Conservation (phyloP, 352 stramenopile species). For the Phytophthora crassamura region DNA sequence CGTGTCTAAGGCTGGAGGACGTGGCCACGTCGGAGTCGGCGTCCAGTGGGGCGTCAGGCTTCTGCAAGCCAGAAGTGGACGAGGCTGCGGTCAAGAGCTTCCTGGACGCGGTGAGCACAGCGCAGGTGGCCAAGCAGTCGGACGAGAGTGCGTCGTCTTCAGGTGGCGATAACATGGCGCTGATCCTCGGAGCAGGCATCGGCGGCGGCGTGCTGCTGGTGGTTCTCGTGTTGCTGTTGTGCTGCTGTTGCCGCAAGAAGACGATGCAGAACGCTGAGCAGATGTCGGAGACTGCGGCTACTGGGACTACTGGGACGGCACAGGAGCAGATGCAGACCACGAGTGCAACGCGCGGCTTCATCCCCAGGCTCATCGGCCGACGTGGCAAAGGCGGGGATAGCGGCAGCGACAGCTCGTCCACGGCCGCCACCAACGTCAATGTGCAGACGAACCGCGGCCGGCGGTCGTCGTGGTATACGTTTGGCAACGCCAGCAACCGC, state of each 20-base stretch:
- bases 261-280: slow-evolving; percentile 13
- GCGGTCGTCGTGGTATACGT: slow-evolving; percentile 43
- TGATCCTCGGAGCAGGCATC: slow-evolving; percentile 25
- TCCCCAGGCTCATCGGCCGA: slow-evolving; percentile 27
- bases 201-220: slow-evolving; percentile 25
- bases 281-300: slow-evolving; percentile 8
- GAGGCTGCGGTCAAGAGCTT: slow-evolving; percentile 30
- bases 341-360: slow-evolving; percentile 20
- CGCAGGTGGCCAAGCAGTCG: slow-evolving; percentile 23
- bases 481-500: slow-evolving; percentile 35
- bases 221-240: slow-evolving; percentile 16
- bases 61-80: slow-evolving; percentile 51
- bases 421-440: slow-evolving; percentile 30
- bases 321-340: slow-evolving; percentile 11
- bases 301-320: slow-evolving; percentile 8
- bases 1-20: slow-evolving; percentile 42
- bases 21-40: neutral
- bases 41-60: slow-evolving; percentile 12
- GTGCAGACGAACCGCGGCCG: slow-evolving; percentile 24
- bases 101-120: slow-evolving; percentile 19
- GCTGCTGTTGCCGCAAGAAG: slow-evolving; percentile 37
- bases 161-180: slow-evolving; percentile 6
- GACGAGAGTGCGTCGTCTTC: slow-evolving; percentile 3
- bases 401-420: slow-evolving; percentile 29
- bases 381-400: slow-evolving; percentile 22